Evolutionary conservation across 306 rosid genomes (phyloP), one percentile per base, ranked within the genome.

Genomic region (Potentilla sterilis): DNA sequence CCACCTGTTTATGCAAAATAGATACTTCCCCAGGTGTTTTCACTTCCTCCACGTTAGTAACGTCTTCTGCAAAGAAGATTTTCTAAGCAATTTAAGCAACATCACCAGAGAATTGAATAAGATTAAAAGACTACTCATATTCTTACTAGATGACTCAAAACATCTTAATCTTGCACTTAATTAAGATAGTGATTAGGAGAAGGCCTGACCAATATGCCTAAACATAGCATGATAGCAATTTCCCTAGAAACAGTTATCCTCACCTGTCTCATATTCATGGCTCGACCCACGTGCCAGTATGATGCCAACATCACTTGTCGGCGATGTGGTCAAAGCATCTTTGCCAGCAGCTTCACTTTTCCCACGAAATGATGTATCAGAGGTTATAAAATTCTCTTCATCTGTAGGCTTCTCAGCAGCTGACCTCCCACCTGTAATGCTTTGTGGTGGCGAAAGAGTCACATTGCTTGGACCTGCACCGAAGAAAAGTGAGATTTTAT

Each of bases 391-490:
- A 43, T 72, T 58, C 76, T 72, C 87, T 12, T 76, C 84, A 57
- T 80, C 85, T 47, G 35, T 19, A 63, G 82, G 83, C 69, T 81
- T 83, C 49, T 78, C 81, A 32, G 74, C 42, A 66, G 77, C 35
- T 68, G 87, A 78, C 73, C 37, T 77, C 68, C 77, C 85, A 38
- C 72, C 81, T 18, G 68, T 42, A 81, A 58, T 80, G 52, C 82
- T 77, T 71, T 78, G 87, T 70, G 85, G 72, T 5, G 77, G 85
- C 59, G 84, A 78, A 83, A 88, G 88, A 79, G 80, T 87, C 79
- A 84, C 81, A 61, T 70, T 87, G 67, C 89, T 91, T 43, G 92
- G 86, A 35, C 91, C 91, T 68, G 78, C 85, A 85, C 58, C 78
- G 57, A 79, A 72, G 37, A 81, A 82, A 41, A 67, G 80, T 55